Conservation (phyloP, 352 stramenopile species). For the Phytopythium ostracodes region DNA sequence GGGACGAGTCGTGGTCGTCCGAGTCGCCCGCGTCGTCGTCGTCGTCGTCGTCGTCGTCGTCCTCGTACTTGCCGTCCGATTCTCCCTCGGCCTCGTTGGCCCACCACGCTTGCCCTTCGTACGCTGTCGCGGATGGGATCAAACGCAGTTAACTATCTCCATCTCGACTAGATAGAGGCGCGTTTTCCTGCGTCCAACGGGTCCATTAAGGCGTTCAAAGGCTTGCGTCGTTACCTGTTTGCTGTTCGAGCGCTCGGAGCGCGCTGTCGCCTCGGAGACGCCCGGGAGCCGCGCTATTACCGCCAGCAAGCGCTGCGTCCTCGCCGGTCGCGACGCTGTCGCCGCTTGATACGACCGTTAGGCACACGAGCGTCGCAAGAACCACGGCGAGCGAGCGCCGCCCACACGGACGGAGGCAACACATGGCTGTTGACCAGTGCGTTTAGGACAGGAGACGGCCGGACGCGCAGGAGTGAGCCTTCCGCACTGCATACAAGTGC, state of each 20-base stretch:
- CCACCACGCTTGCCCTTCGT: neutral
- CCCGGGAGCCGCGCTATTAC: neutral
- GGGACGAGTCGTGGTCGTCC: slow-evolving; percentile 10
- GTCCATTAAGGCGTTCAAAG: too few relatives aligned
- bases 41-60: neutral
- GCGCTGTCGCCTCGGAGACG: neutral
- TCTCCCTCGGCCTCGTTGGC: slow-evolving; percentile 5
- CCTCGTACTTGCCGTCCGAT: neutral
- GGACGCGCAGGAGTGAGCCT: neutral
- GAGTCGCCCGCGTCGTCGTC: slow-evolving; percentile 10
- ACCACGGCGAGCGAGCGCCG: neutral
- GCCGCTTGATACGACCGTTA: too few relatives aligned
- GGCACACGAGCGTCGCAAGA: neutral
- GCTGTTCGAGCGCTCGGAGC: neutral
- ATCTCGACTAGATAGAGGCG: too few relatives aligned
- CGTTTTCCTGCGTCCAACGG: too few relatives aligned
- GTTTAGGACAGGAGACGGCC: neutral
- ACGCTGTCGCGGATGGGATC: neutral
- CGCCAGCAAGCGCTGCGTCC: neutral
- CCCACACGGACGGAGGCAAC: too few relatives aligned
- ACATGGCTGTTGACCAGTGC: neutral
- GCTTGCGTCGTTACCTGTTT: neutral
- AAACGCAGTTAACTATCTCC: too few relatives aligned
- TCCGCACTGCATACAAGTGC: neutral
- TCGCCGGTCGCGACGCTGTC: neutral